Evolutionary conservation across 306 rosid species (phyloP).

Genomic region (Elaeagnus macrophylla): DNA sequence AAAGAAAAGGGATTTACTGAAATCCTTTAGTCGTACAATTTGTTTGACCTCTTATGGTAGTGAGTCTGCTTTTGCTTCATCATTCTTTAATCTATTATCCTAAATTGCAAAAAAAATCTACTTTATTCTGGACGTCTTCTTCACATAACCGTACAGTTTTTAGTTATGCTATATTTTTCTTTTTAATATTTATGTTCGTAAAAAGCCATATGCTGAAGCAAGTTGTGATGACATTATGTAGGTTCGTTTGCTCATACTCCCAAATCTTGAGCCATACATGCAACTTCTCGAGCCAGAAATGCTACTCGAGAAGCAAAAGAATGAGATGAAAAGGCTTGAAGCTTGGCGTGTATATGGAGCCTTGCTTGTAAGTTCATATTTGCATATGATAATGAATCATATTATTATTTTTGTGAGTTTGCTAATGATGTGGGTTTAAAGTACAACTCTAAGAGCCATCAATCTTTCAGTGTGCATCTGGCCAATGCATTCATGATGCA

Average conservation of each 20-base stretch:
- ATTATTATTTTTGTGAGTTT: neutral
- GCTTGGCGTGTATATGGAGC: conserved; percentile 88
- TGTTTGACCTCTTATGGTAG: too few species aligned
- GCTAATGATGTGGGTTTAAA: neutral
- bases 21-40: too few species aligned
- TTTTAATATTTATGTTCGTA: neutral
- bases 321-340: conserved; percentile 69
- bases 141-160: too few species aligned
- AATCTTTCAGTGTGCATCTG: conserved; percentile 62
- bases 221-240: conserved; percentile 24
- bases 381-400: neutral
- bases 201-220: conserved; percentile 8
- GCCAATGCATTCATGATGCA: conserved; percentile 53
- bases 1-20: too few species aligned
- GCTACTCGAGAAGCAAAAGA: conserved; percentile 67
- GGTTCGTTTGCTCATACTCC: conserved; percentile 73
- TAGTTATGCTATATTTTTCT: too few species aligned
- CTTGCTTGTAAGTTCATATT: conserved; percentile 57
- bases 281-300: conserved; percentile 75
- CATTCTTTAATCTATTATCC: too few species aligned
- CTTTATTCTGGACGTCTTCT: too few species aligned
- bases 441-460: conserved; percentile 23
- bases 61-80: too few species aligned
- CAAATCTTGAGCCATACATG: conserved; percentile 79
- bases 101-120: too few species aligned